A percentile compares a stretch with the other conserved stretches of the same genome.
These are phyloP conservation scores for Thielaviopsis populi DNA, from an alignment of 2,329 filamentous ascomycete species.

Conservation along the genomic window DNA sequence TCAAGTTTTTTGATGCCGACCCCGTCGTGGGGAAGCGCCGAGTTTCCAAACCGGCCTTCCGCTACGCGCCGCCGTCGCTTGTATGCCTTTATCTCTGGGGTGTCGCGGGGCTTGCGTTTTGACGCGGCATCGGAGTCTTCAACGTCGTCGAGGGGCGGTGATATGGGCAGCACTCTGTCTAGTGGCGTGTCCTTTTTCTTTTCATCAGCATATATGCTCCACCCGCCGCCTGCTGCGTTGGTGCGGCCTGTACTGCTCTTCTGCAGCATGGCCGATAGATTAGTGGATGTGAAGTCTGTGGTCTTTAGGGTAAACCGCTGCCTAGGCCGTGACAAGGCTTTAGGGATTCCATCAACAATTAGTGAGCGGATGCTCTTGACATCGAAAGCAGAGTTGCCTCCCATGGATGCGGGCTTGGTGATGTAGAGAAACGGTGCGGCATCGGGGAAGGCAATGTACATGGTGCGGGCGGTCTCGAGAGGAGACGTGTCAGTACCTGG, in stretches of 20 bases:
- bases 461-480: conserved; percentile 41
- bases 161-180: conserved; percentile 33
- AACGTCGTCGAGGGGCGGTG: conserved; percentile 24
- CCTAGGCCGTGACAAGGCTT: conserved; percentile 61
- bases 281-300: conserved; percentile 56
- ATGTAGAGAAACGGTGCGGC: conserved; percentile 62
- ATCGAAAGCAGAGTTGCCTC: conserved; percentile 33
- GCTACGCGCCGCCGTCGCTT: conserved; percentile 50
- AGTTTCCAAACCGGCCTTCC: conserved; percentile 54
- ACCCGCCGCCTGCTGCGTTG: conserved; percentile 61
- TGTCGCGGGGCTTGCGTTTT: neutral
- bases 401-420: conserved; percentile 35
- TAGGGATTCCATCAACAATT: conserved; percentile 65
- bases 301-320: conserved; percentile 54
- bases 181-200: conserved; percentile 38
- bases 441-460: conserved; percentile 73
- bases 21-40: conserved; percentile 39
- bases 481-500: neutral
- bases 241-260: conserved; percentile 54
- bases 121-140: neutral
- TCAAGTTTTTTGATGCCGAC: conserved; percentile 48
- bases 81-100: conserved; percentile 21
- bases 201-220: conserved; percentile 62
- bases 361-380: conserved; percentile 51
- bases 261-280: conserved; percentile 52